Percentiles rank a stretch among this genome's conserved stretches.
These are phyloP conservation scores for Ilex aquifolium DNA, from an alignment of 257 asterid genomes.

Conservation along the genomic window DNA sequence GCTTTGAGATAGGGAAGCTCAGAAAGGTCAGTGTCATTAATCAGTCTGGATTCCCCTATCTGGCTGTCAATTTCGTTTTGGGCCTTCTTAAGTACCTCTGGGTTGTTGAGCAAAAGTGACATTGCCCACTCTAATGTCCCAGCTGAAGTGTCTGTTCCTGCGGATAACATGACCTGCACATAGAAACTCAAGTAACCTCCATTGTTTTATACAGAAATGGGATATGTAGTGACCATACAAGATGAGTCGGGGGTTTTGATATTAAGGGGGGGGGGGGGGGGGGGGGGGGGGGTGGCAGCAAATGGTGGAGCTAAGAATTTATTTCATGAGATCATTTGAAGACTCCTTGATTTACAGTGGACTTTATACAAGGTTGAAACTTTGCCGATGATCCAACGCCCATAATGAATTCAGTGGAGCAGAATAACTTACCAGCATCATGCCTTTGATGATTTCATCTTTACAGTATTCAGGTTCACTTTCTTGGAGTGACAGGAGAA, in stretches of 20 bases:
- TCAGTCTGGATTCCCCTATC: conserved; percentile 13
- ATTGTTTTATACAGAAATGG: too few species aligned
- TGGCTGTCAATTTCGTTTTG: conserved; percentile 14
- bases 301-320: too few species aligned
- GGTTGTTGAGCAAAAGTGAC: conserved; percentile 19
- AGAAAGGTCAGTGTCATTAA: conserved; percentile 7
- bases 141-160: conserved; percentile 17
- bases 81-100: conserved; percentile 6
- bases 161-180: conserved; percentile 13
- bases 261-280: too few species aligned
- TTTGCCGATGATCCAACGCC: too few species aligned
- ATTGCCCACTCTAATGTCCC: conserved; percentile 23
- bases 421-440: conserved; percentile 22
- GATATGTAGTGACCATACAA: too few species aligned
- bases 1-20: conserved; percentile 14
- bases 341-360: too few species aligned
- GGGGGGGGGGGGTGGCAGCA: too few species aligned
- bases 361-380: too few species aligned
- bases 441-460: conserved; percentile 49
- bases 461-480: conserved; percentile 37
- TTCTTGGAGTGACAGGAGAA: conserved; percentile 39
- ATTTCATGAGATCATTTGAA: too few species aligned
- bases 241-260: too few species aligned
- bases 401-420: too few species aligned
- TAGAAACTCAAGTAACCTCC: too few species aligned